These are phyloP conservation scores for Friedmanniomyces endolithicus DNA, from an alignment of 495 filamentous ascomycete species.

Conservation along the genomic window DNA sequence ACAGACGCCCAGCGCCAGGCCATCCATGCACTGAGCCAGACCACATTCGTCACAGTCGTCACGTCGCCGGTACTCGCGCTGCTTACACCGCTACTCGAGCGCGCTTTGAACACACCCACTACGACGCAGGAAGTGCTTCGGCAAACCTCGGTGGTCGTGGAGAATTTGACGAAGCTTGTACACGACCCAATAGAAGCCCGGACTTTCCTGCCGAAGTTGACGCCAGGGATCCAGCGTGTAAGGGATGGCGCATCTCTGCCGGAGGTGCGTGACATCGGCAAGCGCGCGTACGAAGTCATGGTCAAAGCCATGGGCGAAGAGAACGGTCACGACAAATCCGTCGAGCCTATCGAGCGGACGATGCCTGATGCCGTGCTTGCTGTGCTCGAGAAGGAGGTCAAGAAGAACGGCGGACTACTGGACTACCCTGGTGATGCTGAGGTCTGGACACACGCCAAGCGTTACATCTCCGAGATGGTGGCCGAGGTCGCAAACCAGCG, in stretches of 20 bases:
- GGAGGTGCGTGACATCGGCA: conserved; percentile 84
- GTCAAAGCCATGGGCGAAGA: conserved; percentile 77
- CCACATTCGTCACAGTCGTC: conserved; percentile 95
- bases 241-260: conserved; percentile 80
- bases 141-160: conserved; percentile 93
- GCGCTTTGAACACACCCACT: conserved; percentile 75
- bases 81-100: conserved; percentile 86
- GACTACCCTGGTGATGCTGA: conserved; percentile 46
- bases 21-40: conserved; percentile 92
- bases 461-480: conserved; percentile 74
- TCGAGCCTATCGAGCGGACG: conserved; percentile 51
- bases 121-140: conserved; percentile 91
- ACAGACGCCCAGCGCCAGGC: conserved; percentile 82
- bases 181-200: conserved; percentile 94
- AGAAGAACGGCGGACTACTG: conserved; percentile 50
- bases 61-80: conserved; percentile 97
- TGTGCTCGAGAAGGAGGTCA: conserved; percentile 61
- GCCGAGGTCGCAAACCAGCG: conserved; percentile 81
- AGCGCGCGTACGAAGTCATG: conserved; percentile 72
- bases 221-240: conserved; percentile 83
- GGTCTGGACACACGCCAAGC: conserved; percentile 53
- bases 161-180: conserved; percentile 96
- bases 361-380: conserved; percentile 62
- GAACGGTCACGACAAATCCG: conserved; percentile 41
- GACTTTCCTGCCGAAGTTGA: conserved; percentile 89